These are phyloP conservation scores for Dactylellina cionopaga DNA, from an alignment of 2,329 filamentous ascomycete genomes.

Conservation along the genomic window DNA sequence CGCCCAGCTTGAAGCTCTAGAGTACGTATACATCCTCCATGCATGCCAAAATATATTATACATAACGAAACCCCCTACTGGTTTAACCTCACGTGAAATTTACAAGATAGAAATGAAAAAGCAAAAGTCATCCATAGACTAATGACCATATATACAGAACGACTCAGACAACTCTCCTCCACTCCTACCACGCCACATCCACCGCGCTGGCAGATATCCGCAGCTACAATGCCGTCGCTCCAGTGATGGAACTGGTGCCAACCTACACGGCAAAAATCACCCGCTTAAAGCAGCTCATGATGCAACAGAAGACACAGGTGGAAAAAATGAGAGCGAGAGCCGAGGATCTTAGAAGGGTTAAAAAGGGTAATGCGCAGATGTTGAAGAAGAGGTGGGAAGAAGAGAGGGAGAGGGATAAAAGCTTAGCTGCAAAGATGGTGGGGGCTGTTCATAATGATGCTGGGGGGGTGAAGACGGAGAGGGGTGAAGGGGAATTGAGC, in stretches of 20 bases:
- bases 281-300: slow-evolving; percentile 37
- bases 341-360: slow-evolving; percentile 33
- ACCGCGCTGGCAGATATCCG: slow-evolving; percentile 39
- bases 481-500: not conserved
- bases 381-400: slow-evolving; percentile 36
- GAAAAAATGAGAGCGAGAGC: slow-evolving; percentile 33
- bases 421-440: slow-evolving; percentile 27
- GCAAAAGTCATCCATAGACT: not conserved
- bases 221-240: slow-evolving; percentile 37
- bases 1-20: slow-evolving; percentile 22
- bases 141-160: slow-evolving; percentile 15
- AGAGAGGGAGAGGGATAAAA: slow-evolving; percentile 38
- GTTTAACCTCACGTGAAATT: too few species aligned
- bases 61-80: too few species aligned
- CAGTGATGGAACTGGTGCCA: slow-evolving; percentile 35
- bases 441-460: not conserved
- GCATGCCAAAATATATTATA: too few species aligned
- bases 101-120: too few species aligned
- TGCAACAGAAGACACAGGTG: slow-evolving; percentile 25
- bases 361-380: slow-evolving; percentile 8
- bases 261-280: slow-evolving; percentile 30
- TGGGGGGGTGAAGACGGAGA: not conserved
- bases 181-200: slow-evolving; percentile 47
- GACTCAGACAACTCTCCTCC: slow-evolving; percentile 36
- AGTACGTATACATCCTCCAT: slow-evolving; percentile 29